Evolutionary conservation across 441 rosid species (phyloP), one percentile per base, ranked within the genome.

Genomic region (Flueggea neowawraea): DNA sequence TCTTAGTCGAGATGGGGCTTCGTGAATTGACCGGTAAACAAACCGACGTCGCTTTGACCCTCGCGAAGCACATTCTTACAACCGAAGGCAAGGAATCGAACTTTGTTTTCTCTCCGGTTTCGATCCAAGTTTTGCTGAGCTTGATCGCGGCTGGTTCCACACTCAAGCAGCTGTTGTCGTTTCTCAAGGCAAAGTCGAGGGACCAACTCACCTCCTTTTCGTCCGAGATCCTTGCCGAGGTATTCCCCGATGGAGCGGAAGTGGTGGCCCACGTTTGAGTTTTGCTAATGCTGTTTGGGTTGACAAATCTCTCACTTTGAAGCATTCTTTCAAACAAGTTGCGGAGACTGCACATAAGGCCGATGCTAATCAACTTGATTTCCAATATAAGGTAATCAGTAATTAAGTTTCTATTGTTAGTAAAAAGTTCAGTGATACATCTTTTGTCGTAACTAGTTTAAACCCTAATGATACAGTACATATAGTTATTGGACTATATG

Each of bases 31-130:
- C 2, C 2, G 28, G 28, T 22, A 22, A 22, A 22, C 28, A 22
- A 22, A 22, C 28, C 28, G 28, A 22, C 28, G 28, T 22, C 28
- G 28, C 28, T 22, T 22, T 22, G 28, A 22, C 28, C 28, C 28
- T 22, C 28, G 28, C 28, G 28, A 22, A 22, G 2, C 28, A 22
- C 28, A 22, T 22, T 22, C 28, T 22, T 22, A 22, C 28, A 22
- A 22, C 28, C 28, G 28, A 22, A 22, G 28, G 28, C 28, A 22
- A 22, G 28, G 28, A 22, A 22, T 22, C 28, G 2, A 22, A 22
- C 28, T 71, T 80, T 6, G 85, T 88, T 63, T 84, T 85, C 81
- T 93, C 96, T 15, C 98, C 98, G 22, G 79, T 84, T n/a, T 93
- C 96, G 54, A 77, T 90, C 76, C 84, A 85, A 69, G 85, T 82